Evolutionary conservation across 176 grass and related monocot species (phyloP), one percentile per base, ranked within the genome.

Genomic region (Aegilops speltoides): DNA sequence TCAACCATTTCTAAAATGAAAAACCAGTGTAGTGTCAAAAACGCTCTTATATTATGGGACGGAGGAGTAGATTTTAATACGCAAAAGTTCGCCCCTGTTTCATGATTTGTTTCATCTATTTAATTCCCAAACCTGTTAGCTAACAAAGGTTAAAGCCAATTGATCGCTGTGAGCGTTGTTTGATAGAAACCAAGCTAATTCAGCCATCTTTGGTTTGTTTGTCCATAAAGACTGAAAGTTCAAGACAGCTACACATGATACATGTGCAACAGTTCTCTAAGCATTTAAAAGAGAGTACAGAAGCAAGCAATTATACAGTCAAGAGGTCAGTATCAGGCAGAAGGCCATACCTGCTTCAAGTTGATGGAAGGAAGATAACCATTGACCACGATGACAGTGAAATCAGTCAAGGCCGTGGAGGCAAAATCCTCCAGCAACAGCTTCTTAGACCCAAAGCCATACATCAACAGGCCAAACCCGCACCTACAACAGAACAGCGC

Each of bases 391-490:
- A 98, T 37, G 24, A 98, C 89, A 76, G 83, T 91, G 76, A 78
- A 92, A 86, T 91, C 84, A 75, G 83, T 94, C 81, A 98, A 85
- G 25, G 93, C 82, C 1, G 83, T 92, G 45, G 93, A 97, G 50
- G 93, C 93, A 60, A 98, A 98, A 90, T 98, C 91, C 87, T 98
- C 91, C 7, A 86, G 84, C 76, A 86, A 63, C 17, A 79, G 36
- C 75, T 95, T 98, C 84, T 98, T 98, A 19, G 96, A 98, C 64
- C 96, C 93, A 92, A 98, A 98, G 8, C 93, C 96, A 85, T 98
- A 95, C 93, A 95, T 98, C 86, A 95, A 71, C 61, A 98, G 93
- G 24, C 91, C 68, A 67, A 95, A 98, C 17, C 91, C 89, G 32
- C 91, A 98, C 73, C 93, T 95, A 15, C 75, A 88, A 8, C 12